phyloP scores from a whole-genome alignment of 345 rosid genomes.

The Zanthoxylum bungeanum region DNA sequence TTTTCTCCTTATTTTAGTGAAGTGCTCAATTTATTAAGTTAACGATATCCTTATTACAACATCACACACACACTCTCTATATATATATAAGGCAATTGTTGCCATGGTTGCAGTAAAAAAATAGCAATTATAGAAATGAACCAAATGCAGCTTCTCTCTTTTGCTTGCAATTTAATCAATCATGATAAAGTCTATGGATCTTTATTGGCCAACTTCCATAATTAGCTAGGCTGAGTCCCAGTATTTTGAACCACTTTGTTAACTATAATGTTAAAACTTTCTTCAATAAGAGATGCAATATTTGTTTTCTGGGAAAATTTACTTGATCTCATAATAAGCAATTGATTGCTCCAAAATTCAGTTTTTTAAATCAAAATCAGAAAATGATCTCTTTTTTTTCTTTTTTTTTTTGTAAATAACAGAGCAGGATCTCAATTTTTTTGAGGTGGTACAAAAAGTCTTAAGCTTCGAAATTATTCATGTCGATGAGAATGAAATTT shows the following conservation, averaged over 20 bases:
- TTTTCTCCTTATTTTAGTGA: no score
- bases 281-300: neutral
- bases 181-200: neutral
- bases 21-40: no score
- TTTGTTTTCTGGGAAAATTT: neutral
- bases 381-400: neutral
- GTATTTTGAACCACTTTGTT: neutral
- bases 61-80: no score
- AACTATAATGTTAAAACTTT: neutral
- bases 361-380: neutral
- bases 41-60: slow-evolving; percentile 9
- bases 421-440: no score
- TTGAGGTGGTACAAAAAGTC: no score
- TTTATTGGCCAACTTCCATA: slow-evolving; percentile 1
- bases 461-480: no score
- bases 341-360: neutral
- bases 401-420: no score
- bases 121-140: neutral
- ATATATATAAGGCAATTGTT: slow-evolving; percentile 2
- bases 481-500: no score
- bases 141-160: neutral
- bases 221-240: neutral
- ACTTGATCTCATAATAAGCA: neutral
- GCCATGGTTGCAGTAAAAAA: neutral
- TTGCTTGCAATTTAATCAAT: slow-evolving; percentile 31